These are phyloP conservation scores for Citrullus colocynthis DNA, from an alignment of 306 rosid genomes.

Conservation along the genomic window DNA sequence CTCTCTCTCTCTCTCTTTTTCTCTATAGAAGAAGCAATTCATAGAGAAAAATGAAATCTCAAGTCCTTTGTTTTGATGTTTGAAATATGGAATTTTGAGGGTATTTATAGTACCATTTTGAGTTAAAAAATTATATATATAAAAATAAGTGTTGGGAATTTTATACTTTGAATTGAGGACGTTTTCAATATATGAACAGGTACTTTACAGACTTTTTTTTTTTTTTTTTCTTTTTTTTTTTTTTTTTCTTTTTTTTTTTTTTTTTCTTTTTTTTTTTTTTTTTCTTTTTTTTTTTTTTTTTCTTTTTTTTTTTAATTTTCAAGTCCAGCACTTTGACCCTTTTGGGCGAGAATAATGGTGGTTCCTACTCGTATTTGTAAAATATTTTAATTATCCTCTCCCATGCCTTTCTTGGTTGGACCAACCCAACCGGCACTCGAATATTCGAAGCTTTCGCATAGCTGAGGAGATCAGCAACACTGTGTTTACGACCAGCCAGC, in stretches of 20 bases:
- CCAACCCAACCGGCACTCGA: too few species aligned
- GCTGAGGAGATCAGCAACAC: too few species aligned
- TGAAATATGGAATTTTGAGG: background rate
- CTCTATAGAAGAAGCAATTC: too few species aligned
- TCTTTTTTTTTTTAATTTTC: background rate
- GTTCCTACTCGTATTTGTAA: background rate
- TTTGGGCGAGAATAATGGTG: background rate
- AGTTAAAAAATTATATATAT: background rate
- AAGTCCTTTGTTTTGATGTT: background rate
- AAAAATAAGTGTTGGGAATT: background rate
- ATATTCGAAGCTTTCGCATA: too few species aligned
- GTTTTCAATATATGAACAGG: background rate
- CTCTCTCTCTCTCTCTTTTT: background rate
- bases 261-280: too few species aligned
- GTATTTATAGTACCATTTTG: slow-evolving; percentile 1
- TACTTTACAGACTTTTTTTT: background rate
- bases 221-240: too few species aligned
- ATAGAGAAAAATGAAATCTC: background rate
- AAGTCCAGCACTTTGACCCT: background rate
- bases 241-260: too few species aligned
- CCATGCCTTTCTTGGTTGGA: too few species aligned
- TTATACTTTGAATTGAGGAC: background rate
- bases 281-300: too few species aligned
- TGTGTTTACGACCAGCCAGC: too few species aligned
- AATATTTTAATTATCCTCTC: background rate